phyloP scores from a whole-genome alignment of 176 grass and related monocot species.

The Zoysia pacifica region DNA sequence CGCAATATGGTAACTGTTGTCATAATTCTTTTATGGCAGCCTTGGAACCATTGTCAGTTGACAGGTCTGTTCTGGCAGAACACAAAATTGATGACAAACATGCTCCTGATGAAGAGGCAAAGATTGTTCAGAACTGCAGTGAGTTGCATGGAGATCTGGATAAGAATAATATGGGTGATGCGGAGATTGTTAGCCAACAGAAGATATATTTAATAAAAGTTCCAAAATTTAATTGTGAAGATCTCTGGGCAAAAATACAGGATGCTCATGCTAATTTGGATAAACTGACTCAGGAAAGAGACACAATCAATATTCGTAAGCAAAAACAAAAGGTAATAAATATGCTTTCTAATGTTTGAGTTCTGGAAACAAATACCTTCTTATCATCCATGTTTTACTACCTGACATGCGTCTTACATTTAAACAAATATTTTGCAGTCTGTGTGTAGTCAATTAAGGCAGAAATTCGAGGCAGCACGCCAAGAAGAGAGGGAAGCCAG shows the following conservation, averaged over 20 bases:
- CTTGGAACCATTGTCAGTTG: constrained; percentile 26
- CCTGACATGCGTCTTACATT: constrained; percentile 28
- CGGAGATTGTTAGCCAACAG: constrained; percentile 33
- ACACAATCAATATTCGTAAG: constrained; percentile 59
- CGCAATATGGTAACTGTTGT: constrained; percentile 13
- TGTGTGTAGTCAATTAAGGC: constrained; percentile 46
- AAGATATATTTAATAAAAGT: constrained; percentile 57
- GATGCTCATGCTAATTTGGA: constrained; percentile 60
- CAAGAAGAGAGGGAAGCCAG: constrained; percentile 69
- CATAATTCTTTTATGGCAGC: constrained; percentile 43
- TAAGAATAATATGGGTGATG: constrained; percentile 40
- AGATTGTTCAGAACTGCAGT: constrained; percentile 14
- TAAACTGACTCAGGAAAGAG: constrained; percentile 66
- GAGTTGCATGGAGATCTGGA: constrained; percentile 34
- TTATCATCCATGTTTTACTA: constrained; percentile 7
- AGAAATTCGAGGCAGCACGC: constrained; percentile 56
- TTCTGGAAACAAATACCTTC: constrained; percentile 1
- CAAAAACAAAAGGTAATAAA: constrained; percentile 76
- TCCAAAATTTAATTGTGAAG: constrained; percentile 65
- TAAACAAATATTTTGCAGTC: constrained; percentile 49
- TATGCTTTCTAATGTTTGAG: constrained; percentile 1
- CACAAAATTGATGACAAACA: constrained; percentile 30
- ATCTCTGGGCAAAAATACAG: constrained; percentile 66
- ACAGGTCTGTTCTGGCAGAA: constrained; percentile 15
- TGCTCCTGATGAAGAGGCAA: constrained; percentile 24